Conservation (phyloP, 1,139 yeast genomes). For the Maudiozyma humilis region DNA sequence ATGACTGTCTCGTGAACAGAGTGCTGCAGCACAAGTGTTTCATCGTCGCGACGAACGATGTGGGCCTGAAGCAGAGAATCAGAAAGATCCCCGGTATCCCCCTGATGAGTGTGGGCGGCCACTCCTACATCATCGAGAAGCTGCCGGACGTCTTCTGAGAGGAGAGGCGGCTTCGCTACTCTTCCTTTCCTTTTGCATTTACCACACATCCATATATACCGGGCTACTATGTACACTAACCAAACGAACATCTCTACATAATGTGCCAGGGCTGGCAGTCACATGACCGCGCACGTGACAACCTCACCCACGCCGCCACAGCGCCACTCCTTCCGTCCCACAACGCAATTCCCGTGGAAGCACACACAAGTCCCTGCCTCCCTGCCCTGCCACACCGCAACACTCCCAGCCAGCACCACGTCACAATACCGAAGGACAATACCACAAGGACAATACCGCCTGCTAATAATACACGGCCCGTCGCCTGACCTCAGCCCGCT, state of each 20-base stretch:
- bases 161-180: background rate
- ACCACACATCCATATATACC: background rate
- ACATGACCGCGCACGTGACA: no score
- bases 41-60: conserved; percentile 96
- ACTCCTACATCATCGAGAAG: conserved; percentile 84
- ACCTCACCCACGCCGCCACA: no score
- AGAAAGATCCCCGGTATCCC: conserved; percentile 97
- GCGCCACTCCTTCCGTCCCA: no score
- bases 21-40: conserved; percentile 94
- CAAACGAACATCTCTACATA: background rate
- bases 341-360: no score
- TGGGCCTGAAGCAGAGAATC: conserved; percentile 87
- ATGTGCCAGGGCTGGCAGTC: background rate
- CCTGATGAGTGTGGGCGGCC: conserved; percentile 90
- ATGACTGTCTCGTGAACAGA: conserved; percentile 89
- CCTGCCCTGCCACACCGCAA: no score
- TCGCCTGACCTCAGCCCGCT: no score
- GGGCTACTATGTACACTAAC: background rate
- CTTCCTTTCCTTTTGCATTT: background rate
- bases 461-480: no score
- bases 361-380: no score
- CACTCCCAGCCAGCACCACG: no score
- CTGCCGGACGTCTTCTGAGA: conserved; percentile 81
- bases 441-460: no score
- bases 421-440: no score